These are phyloP conservation scores for Venturia pyrina DNA, from an alignment of 2,329 filamentous ascomycete genomes.

Conservation along the genomic window DNA sequence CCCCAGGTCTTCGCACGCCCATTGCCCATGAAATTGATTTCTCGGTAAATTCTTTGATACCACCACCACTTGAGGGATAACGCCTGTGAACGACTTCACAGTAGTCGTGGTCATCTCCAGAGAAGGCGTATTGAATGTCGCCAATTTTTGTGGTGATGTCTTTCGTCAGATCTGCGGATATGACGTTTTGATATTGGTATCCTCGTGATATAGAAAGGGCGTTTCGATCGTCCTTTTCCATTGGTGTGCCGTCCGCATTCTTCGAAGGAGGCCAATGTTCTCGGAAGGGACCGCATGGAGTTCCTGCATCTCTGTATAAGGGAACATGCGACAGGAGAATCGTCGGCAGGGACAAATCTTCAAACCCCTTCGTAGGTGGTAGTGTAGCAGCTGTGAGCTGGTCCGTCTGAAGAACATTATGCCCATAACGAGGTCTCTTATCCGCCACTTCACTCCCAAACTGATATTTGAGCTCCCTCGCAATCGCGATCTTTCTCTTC, in stretches of 20 bases:
- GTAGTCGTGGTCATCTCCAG: slow-evolving; percentile 96
- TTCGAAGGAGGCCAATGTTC: slow-evolving; percentile 71
- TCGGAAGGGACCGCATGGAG: slow-evolving; percentile 76
- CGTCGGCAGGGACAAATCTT: slow-evolving; percentile 56
- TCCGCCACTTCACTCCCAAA: slow-evolving; percentile 39
- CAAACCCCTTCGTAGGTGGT: neutral
- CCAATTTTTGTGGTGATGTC: slow-evolving; percentile 68
- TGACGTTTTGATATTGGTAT: slow-evolving; percentile 95
- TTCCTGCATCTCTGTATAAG: slow-evolving; percentile 69
- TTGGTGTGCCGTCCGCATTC: slow-evolving; percentile 49
- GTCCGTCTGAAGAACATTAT: slow-evolving; percentile 50
- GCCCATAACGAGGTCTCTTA: slow-evolving; percentile 45
- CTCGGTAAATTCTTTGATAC: slow-evolving; percentile 72
- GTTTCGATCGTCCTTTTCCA: slow-evolving; percentile 57
- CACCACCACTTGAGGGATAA: slow-evolving; percentile 48
- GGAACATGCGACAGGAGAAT: slow-evolving; percentile 88
- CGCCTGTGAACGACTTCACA: slow-evolving; percentile 77
- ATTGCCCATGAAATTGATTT: slow-evolving; percentile 95
- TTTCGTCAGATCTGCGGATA: slow-evolving; percentile 65
- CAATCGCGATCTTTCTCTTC: slow-evolving; percentile 50
- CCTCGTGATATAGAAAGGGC: slow-evolving; percentile 68
- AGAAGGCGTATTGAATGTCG: slow-evolving; percentile 78
- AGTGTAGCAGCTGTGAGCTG: slow-evolving; percentile 25
- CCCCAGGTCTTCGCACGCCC: slow-evolving; percentile 81
- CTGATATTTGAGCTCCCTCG: slow-evolving; percentile 51